Base-by-base conservation (phyloP, 1,284 basidiomycete genomes). In the Cutaneotrichosporon cutaneum region DNA sequence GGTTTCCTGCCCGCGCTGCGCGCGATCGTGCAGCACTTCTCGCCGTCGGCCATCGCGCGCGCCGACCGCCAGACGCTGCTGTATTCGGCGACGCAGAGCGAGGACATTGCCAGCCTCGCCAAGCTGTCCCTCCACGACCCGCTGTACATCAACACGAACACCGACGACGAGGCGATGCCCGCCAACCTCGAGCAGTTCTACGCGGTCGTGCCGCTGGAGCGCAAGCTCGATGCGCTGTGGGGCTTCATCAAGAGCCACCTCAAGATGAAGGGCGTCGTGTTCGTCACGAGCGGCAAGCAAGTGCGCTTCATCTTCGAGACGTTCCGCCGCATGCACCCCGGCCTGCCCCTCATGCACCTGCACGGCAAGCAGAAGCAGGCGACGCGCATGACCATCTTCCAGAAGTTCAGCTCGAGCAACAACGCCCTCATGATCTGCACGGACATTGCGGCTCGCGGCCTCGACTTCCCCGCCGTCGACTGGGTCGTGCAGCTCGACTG, bases 401-500 rank as follows among this genome's bases (percentile, higher is more conserved):
- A 86, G 66, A 87, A 87, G 58, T 97, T 94, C 80, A 89, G 88
- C 2, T 82, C 85, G 1, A 87, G 87, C 58, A 87, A 88, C 67
- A 86, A 91, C 64, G 89, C 91, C 0, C 85, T 94, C 6, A 82
- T 96, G 36, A 88, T 97, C 72, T 92, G 93, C 35, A 99, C 95
- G n/a, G 95, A 99, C 77, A 90, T 99, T 68, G 95, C 96, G 27
- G 94, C 95, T 3, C 87, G 96, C 60, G 95, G 95, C 14, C 84
- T 99, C 62, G 96, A 99, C 80, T 99, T 99, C 77, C 94, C 96
- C 3, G 86, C 90, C 0, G 89, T 99, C 27, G 92, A 97, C 77
- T 99, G 96, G 95, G 95, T 99, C 13, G 79, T 99, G 36, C 96
- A 99, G 77, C 82, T 94, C n/a, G 95, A 99, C 77, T 92, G 90